Conservation (phyloP, 2,329 filamentous ascomycete genomes). For the Monosporascus sp. region DNA sequence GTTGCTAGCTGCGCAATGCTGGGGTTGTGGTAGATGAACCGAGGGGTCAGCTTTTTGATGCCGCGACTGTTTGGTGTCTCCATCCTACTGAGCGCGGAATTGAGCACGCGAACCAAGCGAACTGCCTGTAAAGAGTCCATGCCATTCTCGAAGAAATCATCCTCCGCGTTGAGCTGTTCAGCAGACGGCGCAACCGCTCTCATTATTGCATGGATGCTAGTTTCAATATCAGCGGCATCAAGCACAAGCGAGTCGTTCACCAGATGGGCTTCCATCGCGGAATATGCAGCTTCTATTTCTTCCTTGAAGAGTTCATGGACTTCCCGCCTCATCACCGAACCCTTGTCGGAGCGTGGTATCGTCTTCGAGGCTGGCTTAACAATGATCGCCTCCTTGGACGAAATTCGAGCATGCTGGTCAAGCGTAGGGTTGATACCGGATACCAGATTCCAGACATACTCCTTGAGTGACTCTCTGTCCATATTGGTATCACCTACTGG, state of each 20-base stretch:
- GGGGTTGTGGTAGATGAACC: conserved; percentile 14
- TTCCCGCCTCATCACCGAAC: conserved; percentile 10
- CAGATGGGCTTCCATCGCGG: conserved; percentile 7
- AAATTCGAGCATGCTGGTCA: conserved; percentile 14
- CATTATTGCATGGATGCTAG: conserved; percentile 9
- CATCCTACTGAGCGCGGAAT: background rate
- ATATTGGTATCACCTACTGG: background rate
- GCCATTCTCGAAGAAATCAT: conserved; percentile 25
- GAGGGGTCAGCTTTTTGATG: conserved; percentile 2
- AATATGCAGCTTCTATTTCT: conserved; percentile 17
- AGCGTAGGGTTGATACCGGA: conserved; percentile 6
- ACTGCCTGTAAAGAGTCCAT: conserved; percentile 27
- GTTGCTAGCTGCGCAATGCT: conserved; percentile 3
- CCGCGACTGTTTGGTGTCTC: background rate
- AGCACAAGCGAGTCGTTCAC: background rate
- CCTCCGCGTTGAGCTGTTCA: conserved; percentile 3
- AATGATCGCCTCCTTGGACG: conserved; percentile 7
- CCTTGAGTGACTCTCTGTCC: background rate
- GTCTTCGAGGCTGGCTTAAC: conserved; percentile 6
- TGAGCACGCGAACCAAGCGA: conserved; percentile 13
- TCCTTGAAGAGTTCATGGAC: conserved; percentile 10
- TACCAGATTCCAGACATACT: conserved; percentile 9
- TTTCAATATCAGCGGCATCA: conserved; percentile 6
- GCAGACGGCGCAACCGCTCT: conserved; percentile 5
- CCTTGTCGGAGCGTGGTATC: conserved; percentile 15